Percentiles rank a stretch among this genome's conserved stretches.
phyloP scores from a whole-genome alignment of 1,139 yeast genomes.

The Blastobotrys indianensis region DNA sequence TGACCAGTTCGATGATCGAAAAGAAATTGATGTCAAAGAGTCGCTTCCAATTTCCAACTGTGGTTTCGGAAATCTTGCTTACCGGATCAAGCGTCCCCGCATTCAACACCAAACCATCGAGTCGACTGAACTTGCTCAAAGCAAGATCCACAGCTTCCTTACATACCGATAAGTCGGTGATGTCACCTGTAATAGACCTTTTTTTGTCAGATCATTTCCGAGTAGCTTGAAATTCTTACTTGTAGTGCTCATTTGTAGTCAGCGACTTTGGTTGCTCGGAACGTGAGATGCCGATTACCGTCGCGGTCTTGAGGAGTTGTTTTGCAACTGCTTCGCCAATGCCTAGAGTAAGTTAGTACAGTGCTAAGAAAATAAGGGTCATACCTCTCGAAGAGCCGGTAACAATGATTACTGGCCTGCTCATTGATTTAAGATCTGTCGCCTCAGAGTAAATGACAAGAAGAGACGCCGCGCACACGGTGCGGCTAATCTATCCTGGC shows the following conservation, averaged over 20 bases:
- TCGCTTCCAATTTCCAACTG: constrained; percentile 52
- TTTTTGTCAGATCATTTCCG: constrained; percentile 10
- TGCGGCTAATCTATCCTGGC: no score
- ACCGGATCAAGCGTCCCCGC: constrained; percentile 90
- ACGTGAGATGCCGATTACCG: constrained; percentile 71
- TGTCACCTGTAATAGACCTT: constrained; percentile 52
- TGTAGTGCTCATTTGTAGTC: constrained; percentile 30
- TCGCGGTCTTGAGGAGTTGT: constrained; percentile 42
- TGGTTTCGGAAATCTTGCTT: constrained; percentile 44
- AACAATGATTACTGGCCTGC: constrained; percentile 41
- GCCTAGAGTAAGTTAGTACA: constrained; percentile 39
- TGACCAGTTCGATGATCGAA: constrained; percentile 59
- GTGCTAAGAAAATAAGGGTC: constrained; percentile 20
- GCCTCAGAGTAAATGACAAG: neutral
- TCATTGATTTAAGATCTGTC: constrained; percentile 1
- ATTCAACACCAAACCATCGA: constrained; percentile 72
- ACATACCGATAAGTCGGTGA: constrained; percentile 42
- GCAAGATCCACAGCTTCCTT: constrained; percentile 45
- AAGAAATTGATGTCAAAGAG: constrained; percentile 76
- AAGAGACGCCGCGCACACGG: neutral
- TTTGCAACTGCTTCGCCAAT: constrained; percentile 71
- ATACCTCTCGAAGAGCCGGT: constrained; percentile 62
- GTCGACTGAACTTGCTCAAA: constrained; percentile 47
- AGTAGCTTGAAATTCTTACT: neutral
- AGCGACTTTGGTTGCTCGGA: constrained; percentile 44